phyloP scores from a whole-genome alignment of 2,329 filamentous ascomycete genomes.

The Teratosphaeria gauchensis region DNA sequence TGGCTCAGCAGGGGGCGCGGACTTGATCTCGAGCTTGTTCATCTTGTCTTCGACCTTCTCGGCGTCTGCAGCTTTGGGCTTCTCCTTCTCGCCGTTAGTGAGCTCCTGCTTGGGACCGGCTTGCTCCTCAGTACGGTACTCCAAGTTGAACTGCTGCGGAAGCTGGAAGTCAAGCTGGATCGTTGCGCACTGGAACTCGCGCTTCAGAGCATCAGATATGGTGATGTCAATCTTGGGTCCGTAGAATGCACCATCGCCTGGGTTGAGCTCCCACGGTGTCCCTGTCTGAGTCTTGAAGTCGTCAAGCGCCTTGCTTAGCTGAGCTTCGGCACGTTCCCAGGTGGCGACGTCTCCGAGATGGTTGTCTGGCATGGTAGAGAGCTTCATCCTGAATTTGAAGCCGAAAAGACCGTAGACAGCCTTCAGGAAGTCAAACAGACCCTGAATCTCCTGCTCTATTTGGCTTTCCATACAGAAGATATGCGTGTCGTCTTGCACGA shows the following conservation, averaged over 20 bases:
- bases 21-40: slow-evolving; percentile 20
- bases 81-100: slow-evolving; percentile 12
- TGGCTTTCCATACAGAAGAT: slow-evolving; percentile 88
- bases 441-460: slow-evolving; percentile 65
- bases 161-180: slow-evolving; percentile 91
- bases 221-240: slow-evolving; percentile 98
- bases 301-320: slow-evolving; percentile 68
- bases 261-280: slow-evolving; percentile 78
- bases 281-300: slow-evolving; percentile 57
- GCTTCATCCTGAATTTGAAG: slow-evolving; percentile 85
- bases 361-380: slow-evolving; percentile 84
- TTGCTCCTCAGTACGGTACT: slow-evolving; percentile 67
- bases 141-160: slow-evolving; percentile 74
- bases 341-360: slow-evolving; percentile 77
- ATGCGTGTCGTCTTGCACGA: slow-evolving; percentile 94
- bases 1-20: slow-evolving; percentile 22
- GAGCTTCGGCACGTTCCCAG: slow-evolving; percentile 80
- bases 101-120: slow-evolving; percentile 29
- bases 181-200: slow-evolving; percentile 83
- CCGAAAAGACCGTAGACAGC: slow-evolving; percentile 73
- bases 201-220: slow-evolving; percentile 74
- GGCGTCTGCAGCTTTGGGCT: slow-evolving; percentile 30
- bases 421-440: slow-evolving; percentile 77
- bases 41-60: slow-evolving; percentile 13
- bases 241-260: slow-evolving; percentile 95